These are phyloP conservation scores for Pichia nanzhaoensis DNA, from an alignment of 805 yeast species.

Conservation along the genomic window DNA sequence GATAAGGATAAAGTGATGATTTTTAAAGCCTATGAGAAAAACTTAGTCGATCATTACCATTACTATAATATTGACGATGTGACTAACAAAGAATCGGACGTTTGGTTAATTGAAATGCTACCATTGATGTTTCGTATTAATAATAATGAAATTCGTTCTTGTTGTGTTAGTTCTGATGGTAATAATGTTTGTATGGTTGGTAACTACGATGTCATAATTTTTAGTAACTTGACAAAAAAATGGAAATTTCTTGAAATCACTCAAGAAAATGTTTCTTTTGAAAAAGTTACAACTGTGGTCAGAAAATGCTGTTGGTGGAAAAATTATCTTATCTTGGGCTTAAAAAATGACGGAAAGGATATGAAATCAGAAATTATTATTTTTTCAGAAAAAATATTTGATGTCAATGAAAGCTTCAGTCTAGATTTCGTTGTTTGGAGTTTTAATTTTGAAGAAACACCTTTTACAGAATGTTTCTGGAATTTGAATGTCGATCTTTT, in stretches of 20 bases:
- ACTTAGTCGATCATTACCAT: slow-evolving; percentile 33
- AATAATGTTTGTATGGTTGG: slow-evolving; percentile 45
- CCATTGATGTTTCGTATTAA: slow-evolving; percentile 40
- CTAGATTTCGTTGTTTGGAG: slow-evolving; percentile 30
- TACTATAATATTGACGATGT: slow-evolving; percentile 15
- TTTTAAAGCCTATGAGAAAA: slow-evolving; percentile 42
- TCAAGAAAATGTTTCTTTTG: slow-evolving; percentile 19
- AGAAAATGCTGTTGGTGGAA: slow-evolving; percentile 35
- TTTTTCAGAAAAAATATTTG: slow-evolving; percentile 24
- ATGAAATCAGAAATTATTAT: slow-evolving; percentile 28
- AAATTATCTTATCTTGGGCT: slow-evolving; percentile 26
- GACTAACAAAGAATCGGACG: slow-evolving; percentile 33
- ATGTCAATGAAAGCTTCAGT: slow-evolving; percentile 20
- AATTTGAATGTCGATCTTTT: slow-evolving; percentile 25
- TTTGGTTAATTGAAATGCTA: slow-evolving; percentile 41
- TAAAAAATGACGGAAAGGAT: slow-evolving; percentile 12
- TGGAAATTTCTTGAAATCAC: slow-evolving; percentile 40
- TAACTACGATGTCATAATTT: slow-evolving; percentile 38
- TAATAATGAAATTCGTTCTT: slow-evolving; percentile 37
- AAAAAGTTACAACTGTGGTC: slow-evolving; percentile 27
- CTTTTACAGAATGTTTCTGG: slow-evolving; percentile 24
- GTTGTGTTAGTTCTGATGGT: slow-evolving; percentile 42
- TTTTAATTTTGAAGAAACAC: slow-evolving; percentile 27
- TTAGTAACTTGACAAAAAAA: slow-evolving; percentile 32
- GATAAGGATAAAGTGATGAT: slow-evolving; percentile 35